Evolutionary conservation across 768 basidiomycete genomes (phyloP), one percentile per base, ranked within the genome.

Genomic region (Nevesoporus exiguus): DNA sequence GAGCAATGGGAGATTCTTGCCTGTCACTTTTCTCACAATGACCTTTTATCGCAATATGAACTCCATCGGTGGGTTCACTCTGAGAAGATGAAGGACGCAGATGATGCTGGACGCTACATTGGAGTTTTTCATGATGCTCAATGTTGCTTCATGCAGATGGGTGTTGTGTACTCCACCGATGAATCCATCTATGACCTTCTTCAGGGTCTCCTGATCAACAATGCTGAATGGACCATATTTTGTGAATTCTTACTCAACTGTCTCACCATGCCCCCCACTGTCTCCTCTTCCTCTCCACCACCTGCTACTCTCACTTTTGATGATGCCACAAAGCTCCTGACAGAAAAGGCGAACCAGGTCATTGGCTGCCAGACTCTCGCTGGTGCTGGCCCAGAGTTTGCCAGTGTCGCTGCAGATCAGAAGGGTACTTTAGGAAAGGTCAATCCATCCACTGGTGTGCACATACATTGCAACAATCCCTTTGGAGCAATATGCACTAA

Each of bases 11-110:
- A 31, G 0, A 3, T 19, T 0, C 10, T 48, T 2, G n/a, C 36
- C 0, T 0, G n/a, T 0, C 4, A 21, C 3, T 49, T 21, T 3
- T 15, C 15, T 0, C 7, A 1, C 2, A 34, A 4, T 0, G 33
- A 54, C 7, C 1, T 50, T 0, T 7, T 49, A 0, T 54, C 34
- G 0, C 53, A 54, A 11, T 54, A 54, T 3, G 5, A 50, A 5
- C 25, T 54, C 0, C 2, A 1, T 0, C 5, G 15, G 0, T 0
- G 19, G 0, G 3, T 54, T 0, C 3, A 1, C 0, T 29, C 19
- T 0, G 33, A 54, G 9, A 54, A 43, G 14, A 31, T 54, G 5
- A 50, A 50, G 2, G 31, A 33, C 9, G 10, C 31, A 6, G 31
- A 33, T 5, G 31, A 33, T 33, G 10, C 31, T 14, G 14, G 3